Evolutionary conservation across 148 eudicot species (phyloP).

Genomic region (Spergularia bocconei): DNA sequence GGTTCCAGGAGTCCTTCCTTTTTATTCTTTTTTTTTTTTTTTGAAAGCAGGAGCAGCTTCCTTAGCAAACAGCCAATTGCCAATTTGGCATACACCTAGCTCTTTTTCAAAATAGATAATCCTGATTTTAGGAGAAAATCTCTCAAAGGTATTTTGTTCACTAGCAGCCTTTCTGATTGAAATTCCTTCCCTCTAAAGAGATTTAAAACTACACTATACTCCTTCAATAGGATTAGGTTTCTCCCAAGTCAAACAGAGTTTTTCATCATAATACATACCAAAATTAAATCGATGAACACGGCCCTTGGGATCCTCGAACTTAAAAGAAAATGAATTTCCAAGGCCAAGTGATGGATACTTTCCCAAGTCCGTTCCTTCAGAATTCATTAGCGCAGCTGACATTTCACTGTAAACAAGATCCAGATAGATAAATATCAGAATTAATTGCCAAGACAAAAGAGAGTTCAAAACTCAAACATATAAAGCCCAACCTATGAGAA

Average conservation of each 20-base stretch:
- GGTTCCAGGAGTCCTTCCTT: neutral
- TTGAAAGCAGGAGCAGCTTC: neutral
- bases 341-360: slow-evolving; percentile 83
- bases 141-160: neutral
- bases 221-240: neutral
- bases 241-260: neutral
- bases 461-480: slow-evolving; percentile 8
- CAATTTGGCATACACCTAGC: neutral
- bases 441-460: neutral
- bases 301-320: slow-evolving; percentile 72
- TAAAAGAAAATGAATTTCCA: slow-evolving; percentile 75
- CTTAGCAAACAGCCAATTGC: neutral
- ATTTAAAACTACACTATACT: neutral
- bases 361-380: slow-evolving; percentile 64
- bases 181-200: neutral
- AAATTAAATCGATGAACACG: slow-evolving; percentile 81
- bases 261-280: slow-evolving; percentile 46
- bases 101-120: neutral
- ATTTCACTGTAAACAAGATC: slow-evolving; percentile 55
- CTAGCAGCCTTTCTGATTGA: neutral
- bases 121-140: neutral
- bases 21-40: too few relatives aligned
- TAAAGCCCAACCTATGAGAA: slow-evolving; percentile 57
- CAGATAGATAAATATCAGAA: slow-evolving; percentile 15
- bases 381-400: slow-evolving; percentile 52